phyloP scores from a whole-genome alignment of 2,329 filamentous ascomycete genomes.

The Aureobasidium sp. region DNA sequence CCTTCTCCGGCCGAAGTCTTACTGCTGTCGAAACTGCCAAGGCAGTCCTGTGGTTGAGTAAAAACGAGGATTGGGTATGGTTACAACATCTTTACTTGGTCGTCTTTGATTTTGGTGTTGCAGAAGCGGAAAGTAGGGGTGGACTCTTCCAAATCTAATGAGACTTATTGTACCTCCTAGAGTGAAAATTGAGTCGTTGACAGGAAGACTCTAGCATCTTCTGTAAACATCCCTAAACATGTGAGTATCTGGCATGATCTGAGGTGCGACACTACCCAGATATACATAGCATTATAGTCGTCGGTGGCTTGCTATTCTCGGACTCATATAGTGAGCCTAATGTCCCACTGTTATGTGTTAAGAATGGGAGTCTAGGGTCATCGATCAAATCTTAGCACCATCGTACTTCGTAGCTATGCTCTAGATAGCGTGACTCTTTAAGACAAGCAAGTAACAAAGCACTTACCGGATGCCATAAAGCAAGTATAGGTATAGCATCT shows the following conservation, averaged over 20 bases:
- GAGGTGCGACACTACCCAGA: background rate
- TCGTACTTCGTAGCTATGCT: too few relatives aligned
- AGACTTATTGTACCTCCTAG: background rate
- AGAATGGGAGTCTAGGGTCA: too few relatives aligned
- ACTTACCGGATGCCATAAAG: too few relatives aligned
- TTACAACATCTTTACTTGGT: slow-evolving; percentile 72
- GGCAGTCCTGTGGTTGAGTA: slow-evolving; percentile 67
- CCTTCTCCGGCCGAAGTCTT: slow-evolving; percentile 53
- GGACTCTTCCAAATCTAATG: background rate
- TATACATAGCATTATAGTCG: background rate
- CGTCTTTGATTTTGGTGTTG: slow-evolving; percentile 75
- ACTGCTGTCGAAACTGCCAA: slow-evolving; percentile 69
- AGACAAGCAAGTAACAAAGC: too few relatives aligned
- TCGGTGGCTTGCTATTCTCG: too few relatives aligned
- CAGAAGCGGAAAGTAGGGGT: slow-evolving; percentile 56
- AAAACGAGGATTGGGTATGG: slow-evolving; percentile 67
- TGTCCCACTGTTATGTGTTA: too few relatives aligned
- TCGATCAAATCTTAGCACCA: too few relatives aligned
- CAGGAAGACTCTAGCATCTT: background rate
- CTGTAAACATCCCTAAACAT: background rate
- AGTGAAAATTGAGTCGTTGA: background rate
- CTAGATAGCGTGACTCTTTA: too few relatives aligned
- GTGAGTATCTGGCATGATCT: background rate
- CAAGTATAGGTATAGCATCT: too few relatives aligned
- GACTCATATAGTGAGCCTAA: too few relatives aligned